Evolutionary conservation across 129 eudicot species (phyloP), one percentile per base, ranked within the genome.

Genomic region (Oenanthe sinensis): DNA sequence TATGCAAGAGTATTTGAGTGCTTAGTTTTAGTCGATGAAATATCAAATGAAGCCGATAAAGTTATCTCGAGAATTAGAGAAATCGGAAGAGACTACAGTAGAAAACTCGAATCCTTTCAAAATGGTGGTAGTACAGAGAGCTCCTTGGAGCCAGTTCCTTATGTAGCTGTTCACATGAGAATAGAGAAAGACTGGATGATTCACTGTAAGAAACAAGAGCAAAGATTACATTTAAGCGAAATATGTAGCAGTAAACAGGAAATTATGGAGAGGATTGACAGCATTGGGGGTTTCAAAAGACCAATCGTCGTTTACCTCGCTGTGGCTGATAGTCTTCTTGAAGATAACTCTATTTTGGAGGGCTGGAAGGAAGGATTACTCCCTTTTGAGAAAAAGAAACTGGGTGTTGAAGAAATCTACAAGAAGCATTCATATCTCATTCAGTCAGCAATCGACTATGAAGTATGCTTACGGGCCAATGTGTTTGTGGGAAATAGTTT

Each of bases 141-240:
- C 46, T 12, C 74, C 0, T 15, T 37, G 24, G 68, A 60, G 68
- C 68, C 13, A 60, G 68, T 60, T 60, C 89, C 96, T 39, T 96
- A 87, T 71, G 83, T 92, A 45, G 97, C 99, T 1, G 93, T 96
- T n/a, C 99, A 96, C 82, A 96, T 96, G 99, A 90, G 99, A 74
- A 92, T 96, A 36, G 99, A 96, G 80, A 96, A 87, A 60, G 99
- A 96, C 77, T 96, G 99, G 99, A 96, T 90, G 99, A 96, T 96
- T 39, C 99, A 96, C 62, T 96, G 99, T 78, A 92, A 90, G 81
- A 96, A 96, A 16, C 76, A 79, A 37, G 93, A 96, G 82, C 90
- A 86, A 46, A 85, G 90, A 83, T 86, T 87, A 50, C 89, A 87
- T 44, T 30, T 87, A 4, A 83, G 82, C 1, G 91, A 87, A 49